These are phyloP conservation scores for Lactarius indigo DNA, from an alignment of 768 basidiomycete species.

Conservation along the genomic window DNA sequence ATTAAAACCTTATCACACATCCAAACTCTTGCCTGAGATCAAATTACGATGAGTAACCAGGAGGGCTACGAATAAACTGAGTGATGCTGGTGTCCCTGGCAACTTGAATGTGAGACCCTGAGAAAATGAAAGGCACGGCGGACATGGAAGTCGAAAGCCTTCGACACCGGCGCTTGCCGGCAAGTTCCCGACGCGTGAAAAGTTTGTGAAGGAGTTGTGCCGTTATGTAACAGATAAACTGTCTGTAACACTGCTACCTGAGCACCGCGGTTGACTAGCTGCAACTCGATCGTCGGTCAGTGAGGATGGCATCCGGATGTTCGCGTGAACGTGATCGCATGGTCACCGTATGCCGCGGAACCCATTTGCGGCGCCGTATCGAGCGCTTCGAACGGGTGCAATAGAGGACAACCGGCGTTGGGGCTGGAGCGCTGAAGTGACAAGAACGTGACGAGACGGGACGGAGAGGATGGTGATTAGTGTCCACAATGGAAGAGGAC, in stretches of 20 bases:
- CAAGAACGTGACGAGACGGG: background rate
- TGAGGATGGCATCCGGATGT: constrained; percentile 2
- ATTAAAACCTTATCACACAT: background rate
- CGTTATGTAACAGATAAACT: background rate
- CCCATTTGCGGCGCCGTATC: constrained; percentile 12
- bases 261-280: background rate
- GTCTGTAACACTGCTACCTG: background rate
- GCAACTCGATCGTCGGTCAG: constrained; percentile 12
- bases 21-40: background rate
- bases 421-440: background rate
- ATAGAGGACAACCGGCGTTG: background rate
- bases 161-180: background rate
- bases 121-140: constrained; percentile 4
- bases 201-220: background rate
- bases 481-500: background rate
- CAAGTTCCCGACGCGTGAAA: background rate
- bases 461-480: background rate
- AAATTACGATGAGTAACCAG: background rate
- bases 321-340: background rate
- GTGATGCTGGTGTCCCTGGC: constrained; percentile 17
- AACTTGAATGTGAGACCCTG: constrained; percentile 8
- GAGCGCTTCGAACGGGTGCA: constrained; percentile 5
- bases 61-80: background rate
- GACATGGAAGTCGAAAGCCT: background rate
- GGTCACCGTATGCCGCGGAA: constrained; percentile 14